These are phyloP conservation scores for Malassezia yamatoensis DNA, from an alignment of 1,284 basidiomycete genomes.

Conservation along the genomic window DNA sequence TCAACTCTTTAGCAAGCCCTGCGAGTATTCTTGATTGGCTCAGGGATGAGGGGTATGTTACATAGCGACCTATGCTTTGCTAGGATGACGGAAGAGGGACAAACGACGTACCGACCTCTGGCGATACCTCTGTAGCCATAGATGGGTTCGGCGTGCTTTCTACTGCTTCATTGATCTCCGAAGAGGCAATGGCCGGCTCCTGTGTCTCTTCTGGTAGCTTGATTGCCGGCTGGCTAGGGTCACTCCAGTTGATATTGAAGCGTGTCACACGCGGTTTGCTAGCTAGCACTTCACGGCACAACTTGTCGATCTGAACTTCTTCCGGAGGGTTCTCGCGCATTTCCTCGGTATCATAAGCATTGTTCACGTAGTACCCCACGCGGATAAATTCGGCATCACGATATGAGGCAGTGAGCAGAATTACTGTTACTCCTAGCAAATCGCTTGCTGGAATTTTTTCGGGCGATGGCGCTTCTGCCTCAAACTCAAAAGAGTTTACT, in stretches of 20 bases:
- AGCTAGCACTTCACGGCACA: conserved; percentile 74
- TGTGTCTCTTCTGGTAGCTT: conserved; percentile 5
- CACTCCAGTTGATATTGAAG: conserved; percentile 52
- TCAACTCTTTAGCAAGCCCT: conserved; percentile 52
- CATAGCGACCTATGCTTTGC: not conserved
- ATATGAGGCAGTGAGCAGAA: conserved; percentile 81
- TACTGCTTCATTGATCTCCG: conserved; percentile 1
- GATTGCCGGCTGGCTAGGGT: not conserved
- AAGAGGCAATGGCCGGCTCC: not conserved
- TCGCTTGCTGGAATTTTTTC: conserved; percentile 70
- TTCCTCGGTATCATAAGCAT: conserved; percentile 89
- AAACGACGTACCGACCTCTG: conserved; percentile 8
- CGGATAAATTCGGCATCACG: conserved; percentile 90
- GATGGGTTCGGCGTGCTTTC: conserved; percentile 10
- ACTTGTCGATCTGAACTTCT: conserved; percentile 49
- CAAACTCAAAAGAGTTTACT: conserved; percentile 94
- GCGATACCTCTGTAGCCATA: not conserved
- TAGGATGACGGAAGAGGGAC: conserved; percentile 2
- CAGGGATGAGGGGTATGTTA: conserved; percentile 40
- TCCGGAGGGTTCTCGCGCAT: conserved; percentile 41
- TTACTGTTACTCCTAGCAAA: conserved; percentile 76
- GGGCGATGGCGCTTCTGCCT: conserved; percentile 52
- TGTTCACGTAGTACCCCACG: conserved; percentile 98
- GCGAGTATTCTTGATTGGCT: conserved; percentile 53
- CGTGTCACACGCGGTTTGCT: conserved; percentile 88